These are phyloP conservation scores for Penicillium sp. DNA, from an alignment of 2,329 filamentous ascomycete genomes.

Conservation along the genomic window DNA sequence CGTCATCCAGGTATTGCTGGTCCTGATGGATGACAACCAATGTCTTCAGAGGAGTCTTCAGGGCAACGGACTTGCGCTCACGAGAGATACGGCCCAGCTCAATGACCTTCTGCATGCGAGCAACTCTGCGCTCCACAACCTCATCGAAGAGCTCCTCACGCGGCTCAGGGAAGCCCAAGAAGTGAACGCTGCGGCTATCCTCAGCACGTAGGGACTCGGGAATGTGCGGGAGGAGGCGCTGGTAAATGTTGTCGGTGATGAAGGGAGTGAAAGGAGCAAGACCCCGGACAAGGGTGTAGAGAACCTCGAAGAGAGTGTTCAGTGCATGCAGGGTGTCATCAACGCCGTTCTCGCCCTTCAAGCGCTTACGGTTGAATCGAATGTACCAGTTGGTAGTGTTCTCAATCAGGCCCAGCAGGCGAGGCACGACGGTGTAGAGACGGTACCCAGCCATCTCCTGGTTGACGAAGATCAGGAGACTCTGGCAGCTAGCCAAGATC, in stretches of 20 bases:
- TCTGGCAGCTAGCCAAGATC: conserved; percentile 92
- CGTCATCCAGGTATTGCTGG: conserved; percentile 78
- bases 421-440: conserved; percentile 87
- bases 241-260: conserved; percentile 92
- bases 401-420: conserved; percentile 80
- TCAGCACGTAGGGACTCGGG: conserved; percentile 68
- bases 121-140: conserved; percentile 81
- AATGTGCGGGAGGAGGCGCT: conserved; percentile 77
- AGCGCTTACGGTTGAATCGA: conserved; percentile 83
- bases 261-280: conserved; percentile 96
- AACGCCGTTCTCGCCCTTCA: conserved; percentile 86
- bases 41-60: conserved; percentile 90
- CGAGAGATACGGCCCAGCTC: conserved; percentile 84
- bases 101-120: conserved; percentile 93
- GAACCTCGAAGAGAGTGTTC: conserved; percentile 90
- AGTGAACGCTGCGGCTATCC: conserved; percentile 87
- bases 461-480: conserved; percentile 86
- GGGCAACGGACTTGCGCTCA: conserved; percentile 78
- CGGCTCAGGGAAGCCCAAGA: conserved; percentile 86
- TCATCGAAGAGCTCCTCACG: conserved; percentile 84
- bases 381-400: conserved; percentile 99
- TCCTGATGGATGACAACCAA: conserved; percentile 87
- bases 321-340: conserved; percentile 87
- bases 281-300: conserved; percentile 84
- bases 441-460: conserved; percentile 83